phyloP scores from a whole-genome alignment of 768 basidiomycete genomes.

The Kwoniella heveanensis region DNA sequence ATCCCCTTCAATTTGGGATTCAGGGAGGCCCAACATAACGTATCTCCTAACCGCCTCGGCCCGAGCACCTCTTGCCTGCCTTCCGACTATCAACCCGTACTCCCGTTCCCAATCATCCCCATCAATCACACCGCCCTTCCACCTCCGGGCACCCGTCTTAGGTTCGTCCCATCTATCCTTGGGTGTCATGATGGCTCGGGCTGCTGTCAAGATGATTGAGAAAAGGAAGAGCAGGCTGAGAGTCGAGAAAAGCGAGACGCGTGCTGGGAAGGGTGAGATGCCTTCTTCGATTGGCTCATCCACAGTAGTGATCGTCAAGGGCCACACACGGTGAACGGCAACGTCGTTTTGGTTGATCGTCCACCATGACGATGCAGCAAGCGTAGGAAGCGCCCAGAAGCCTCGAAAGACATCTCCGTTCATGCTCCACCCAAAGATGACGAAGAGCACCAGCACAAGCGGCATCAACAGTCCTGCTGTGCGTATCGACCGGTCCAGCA shows the following conservation, averaged over 20 bases:
- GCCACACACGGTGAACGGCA: neutral
- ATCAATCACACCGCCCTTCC: conserved; percentile 25
- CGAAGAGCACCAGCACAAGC: conserved; percentile 26
- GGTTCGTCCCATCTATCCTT: conserved; percentile 7
- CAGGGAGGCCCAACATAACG: neutral
- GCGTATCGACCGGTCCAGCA: conserved; percentile 10
- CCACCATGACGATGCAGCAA: too few species aligned
- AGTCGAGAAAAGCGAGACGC: conserved; percentile 33
- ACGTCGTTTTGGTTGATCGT: too few species aligned
- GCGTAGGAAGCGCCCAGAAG: conserved; percentile 11
- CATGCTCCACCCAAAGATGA: conserved; percentile 34
- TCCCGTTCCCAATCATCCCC: conserved; percentile 35
- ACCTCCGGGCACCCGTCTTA: conserved; percentile 4
- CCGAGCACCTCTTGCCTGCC: conserved; percentile 19
- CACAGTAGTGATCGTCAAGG: neutral
- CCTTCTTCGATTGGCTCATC: conserved; percentile 29
- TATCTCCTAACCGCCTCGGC: conserved; percentile 16
- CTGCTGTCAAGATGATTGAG: conserved; percentile 24
- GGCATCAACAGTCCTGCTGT: conserved; percentile 32
- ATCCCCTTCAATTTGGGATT: too few species aligned
- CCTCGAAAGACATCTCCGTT: conserved; percentile 45
- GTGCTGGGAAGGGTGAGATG: conserved; percentile 37
- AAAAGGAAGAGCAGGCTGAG: conserved; percentile 25
- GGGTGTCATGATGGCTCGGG: conserved; percentile 12
- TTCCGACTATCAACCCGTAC: conserved; percentile 22